Evolutionary conservation across 2,329 filamentous ascomycete genomes (phyloP).

Genomic region (Fusarium acutatum): DNA sequence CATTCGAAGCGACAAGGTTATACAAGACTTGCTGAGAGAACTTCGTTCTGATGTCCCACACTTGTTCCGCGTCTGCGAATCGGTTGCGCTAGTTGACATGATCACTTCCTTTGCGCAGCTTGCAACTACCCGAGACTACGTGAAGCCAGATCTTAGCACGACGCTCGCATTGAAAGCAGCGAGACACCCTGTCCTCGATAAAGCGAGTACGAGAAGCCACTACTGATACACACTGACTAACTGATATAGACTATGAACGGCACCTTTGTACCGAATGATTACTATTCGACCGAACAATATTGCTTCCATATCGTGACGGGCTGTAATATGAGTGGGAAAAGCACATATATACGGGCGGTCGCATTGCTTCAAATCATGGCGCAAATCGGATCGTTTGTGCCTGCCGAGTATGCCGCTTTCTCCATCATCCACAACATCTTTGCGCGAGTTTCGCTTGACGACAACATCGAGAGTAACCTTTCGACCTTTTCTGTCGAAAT

Average conservation of each 20-base stretch:
- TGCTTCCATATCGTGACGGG: slow-evolving; percentile 95
- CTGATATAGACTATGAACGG: slow-evolving; percentile 62
- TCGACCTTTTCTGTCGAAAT: slow-evolving; percentile 96
- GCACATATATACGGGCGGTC: slow-evolving; percentile 88
- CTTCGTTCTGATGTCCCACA: slow-evolving; percentile 75
- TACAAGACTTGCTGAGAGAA: slow-evolving; percentile 76
- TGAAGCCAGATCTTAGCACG: slow-evolving; percentile 73
- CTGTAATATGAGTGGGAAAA: slow-evolving; percentile 98
- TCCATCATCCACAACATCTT: slow-evolving; percentile 85
- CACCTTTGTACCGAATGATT: slow-evolving; percentile 87
- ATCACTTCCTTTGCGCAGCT: slow-evolving; percentile 79
- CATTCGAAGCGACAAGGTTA: slow-evolving; percentile 79
- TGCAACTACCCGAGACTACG: slow-evolving; percentile 67
- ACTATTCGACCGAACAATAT: slow-evolving; percentile 81
- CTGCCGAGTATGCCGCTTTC: slow-evolving; percentile 83
- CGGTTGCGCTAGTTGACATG: slow-evolving; percentile 89
- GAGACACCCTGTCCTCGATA: slow-evolving; percentile 82
- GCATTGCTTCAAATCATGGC: slow-evolving; percentile 92
- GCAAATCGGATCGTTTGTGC: slow-evolving; percentile 90
- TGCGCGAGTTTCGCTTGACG: slow-evolving; percentile 85
- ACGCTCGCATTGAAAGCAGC: slow-evolving; percentile 77
- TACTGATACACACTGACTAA: not conserved
- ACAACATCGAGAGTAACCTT: slow-evolving; percentile 88
- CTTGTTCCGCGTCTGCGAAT: slow-evolving; percentile 86
- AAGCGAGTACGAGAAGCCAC: slow-evolving; percentile 47